These are phyloP conservation scores for Carex littledalei DNA, from an alignment of 176 grass and related monocot species.

Conservation along the genomic window DNA sequence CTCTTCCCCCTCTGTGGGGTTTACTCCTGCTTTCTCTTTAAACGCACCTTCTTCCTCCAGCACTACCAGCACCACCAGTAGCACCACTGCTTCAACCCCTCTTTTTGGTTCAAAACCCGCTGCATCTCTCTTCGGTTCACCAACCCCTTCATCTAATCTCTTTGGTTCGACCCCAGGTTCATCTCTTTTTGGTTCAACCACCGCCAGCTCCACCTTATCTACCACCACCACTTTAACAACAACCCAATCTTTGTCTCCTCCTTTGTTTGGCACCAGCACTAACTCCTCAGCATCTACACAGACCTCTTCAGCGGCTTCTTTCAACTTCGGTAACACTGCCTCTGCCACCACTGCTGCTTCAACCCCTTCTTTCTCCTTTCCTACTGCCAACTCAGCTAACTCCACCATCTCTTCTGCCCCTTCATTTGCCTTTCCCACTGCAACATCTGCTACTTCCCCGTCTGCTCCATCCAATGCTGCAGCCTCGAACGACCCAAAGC, in stretches of 20 bases:
- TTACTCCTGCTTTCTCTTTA: constrained; percentile 28
- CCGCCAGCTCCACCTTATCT: constrained; percentile 11
- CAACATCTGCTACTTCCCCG: constrained; percentile 7
- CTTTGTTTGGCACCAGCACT: background rate
- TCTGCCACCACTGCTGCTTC: constrained; percentile 35
- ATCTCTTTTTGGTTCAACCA: constrained; percentile 7
- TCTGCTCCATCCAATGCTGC: constrained; percentile 38
- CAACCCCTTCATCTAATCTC: constrained; percentile 2
- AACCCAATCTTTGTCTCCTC: constrained; percentile 25
- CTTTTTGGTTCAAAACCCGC: background rate
- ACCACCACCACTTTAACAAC: constrained; percentile 11
- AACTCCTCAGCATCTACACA: background rate
- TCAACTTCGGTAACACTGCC: constrained; percentile 19
- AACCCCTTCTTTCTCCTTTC: constrained; percentile 33
- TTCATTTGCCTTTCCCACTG: constrained; percentile 1
- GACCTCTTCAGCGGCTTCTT: background rate
- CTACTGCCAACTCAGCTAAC: constrained; percentile 30
- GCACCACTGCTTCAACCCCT: constrained; percentile 20
- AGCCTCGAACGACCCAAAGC: constrained; percentile 36
- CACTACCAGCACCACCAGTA: constrained; percentile 14
- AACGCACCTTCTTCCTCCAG: constrained; percentile 14
- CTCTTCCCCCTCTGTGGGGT: constrained; percentile 38
- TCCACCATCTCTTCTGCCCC: constrained; percentile 29
- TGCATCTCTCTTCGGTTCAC: constrained; percentile 5
- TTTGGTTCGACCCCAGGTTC: background rate